These are phyloP conservation scores for Phaeotremella skinneri DNA, from an alignment of 768 basidiomycete species.

Conservation along the genomic window DNA sequence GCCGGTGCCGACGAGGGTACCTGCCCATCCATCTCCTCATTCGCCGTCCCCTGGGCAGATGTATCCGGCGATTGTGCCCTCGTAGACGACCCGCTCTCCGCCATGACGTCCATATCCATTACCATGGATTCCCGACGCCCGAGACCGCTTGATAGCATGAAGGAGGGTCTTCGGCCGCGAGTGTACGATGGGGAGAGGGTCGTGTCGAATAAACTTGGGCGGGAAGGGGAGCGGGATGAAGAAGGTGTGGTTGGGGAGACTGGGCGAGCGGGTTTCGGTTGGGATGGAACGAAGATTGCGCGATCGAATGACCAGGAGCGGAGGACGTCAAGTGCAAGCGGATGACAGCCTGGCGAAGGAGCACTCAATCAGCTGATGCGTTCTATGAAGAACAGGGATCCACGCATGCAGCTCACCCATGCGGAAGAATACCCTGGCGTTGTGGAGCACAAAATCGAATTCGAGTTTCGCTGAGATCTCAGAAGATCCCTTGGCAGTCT, in stretches of 20 bases:
- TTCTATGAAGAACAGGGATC: background rate
- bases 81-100: constrained; percentile 34
- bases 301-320: constrained; percentile 87
- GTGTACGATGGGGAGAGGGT: constrained; percentile 13
- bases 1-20: constrained; percentile 62
- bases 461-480: constrained; percentile 80
- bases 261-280: constrained; percentile 7
- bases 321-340: constrained; percentile 83
- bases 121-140: constrained; percentile 71
- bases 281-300: constrained; percentile 57
- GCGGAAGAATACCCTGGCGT: constrained; percentile 84
- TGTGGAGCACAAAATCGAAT: constrained; percentile 93
- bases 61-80: constrained; percentile 14
- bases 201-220: constrained; percentile 76
- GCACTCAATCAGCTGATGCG: constrained; percentile 2
- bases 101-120: constrained; percentile 83
- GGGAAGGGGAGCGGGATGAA: constrained; percentile 74
- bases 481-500: constrained; percentile 87
- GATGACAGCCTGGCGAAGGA: constrained; percentile 71
- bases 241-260: constrained; percentile 52
- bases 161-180: constrained; percentile 34
- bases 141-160: constrained; percentile 49
- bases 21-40: constrained; percentile 52
- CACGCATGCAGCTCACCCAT: constrained; percentile 66
- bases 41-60: constrained; percentile 19